Evolutionary conservation across 805 yeast species (phyloP).

Genomic region (Myxozyma kluyveri): DNA sequence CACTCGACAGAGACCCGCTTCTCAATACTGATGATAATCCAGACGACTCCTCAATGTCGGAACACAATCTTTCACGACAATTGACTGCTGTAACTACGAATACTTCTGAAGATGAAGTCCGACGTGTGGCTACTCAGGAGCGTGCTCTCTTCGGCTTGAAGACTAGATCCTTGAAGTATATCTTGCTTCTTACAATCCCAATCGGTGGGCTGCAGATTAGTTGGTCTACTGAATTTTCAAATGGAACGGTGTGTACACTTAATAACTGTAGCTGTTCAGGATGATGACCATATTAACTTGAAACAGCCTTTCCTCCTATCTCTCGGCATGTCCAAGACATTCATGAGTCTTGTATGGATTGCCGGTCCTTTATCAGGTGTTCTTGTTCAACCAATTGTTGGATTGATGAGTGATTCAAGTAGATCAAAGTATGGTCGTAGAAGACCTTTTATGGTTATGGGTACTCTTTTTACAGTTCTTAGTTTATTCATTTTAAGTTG

Average conservation of each 20-base stretch:
- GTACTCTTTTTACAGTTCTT: slow-evolving; percentile 48
- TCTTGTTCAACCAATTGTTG: slow-evolving; percentile 62
- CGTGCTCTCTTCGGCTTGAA: background rate
- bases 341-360: slow-evolving; percentile 59
- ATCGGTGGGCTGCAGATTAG: slow-evolving; percentile 62
- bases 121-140: background rate
- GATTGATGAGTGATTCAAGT: slow-evolving; percentile 55
- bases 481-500: slow-evolving; percentile 49
- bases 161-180: slow-evolving; percentile 45
- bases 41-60: no score
- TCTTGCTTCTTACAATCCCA: slow-evolving; percentile 47
- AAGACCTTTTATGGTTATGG: slow-evolving; percentile 57
- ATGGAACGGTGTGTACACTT: slow-evolving; percentile 43
- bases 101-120: background rate
- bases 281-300: background rate
- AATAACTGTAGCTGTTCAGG: background rate
- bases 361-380: slow-evolving; percentile 67
- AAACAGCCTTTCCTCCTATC: slow-evolving; percentile 52
- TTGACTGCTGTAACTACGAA: no score
- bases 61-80: background rate
- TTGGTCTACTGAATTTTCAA: slow-evolving; percentile 65
- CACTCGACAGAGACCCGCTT: no score
- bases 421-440: slow-evolving; percentile 50
- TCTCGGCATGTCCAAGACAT: slow-evolving; percentile 57
- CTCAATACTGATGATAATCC: no score